Base-by-base conservation (phyloP, 1,284 basidiomycete species). In the Tetrapyrgos nigripes region DNA sequence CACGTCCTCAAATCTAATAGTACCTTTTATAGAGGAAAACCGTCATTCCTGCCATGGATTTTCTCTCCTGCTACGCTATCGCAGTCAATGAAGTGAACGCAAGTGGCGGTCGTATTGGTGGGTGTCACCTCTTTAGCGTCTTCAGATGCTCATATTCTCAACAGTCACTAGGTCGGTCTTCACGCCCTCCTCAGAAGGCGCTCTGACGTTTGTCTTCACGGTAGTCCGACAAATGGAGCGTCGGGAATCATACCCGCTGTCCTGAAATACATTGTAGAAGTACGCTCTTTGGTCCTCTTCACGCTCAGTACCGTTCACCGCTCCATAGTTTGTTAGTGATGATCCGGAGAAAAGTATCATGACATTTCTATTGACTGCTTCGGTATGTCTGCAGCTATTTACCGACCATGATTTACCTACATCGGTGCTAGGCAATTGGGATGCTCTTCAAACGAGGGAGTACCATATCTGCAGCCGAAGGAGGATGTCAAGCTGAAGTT, bases 361-460 rank as follows among this genome's bases (percentile, higher is more conserved):
- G 73, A 97, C 95, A 0, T 96, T 96, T 73, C 71, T 96, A 47
- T 77, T 96, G 55, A 95, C 93, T 3, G 92, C 94, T 48, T 81
- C 91, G 57, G 91, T 91, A 66, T 56, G 85, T 79, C 14, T 17
- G 37, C 4, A 17, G 45, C 14, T 40, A 26, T 47, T 37, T 44
- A 35, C 43, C 11, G 28, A 29, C 55, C 43, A 21, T 48, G 6
- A 27, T 51, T 59, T n/a, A 59, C 51, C 53, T n/a, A 28, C 23
- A 56, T 46, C 47, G 33, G 23, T 60, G 27, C 47, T 61, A 86
- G 95, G 91, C 96, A 1, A 79, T 98, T 55, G 96, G 96, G 4
- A 98, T 98, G 97, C 79, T 98, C 19, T 98, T 97, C 82, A 98
- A 98, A 73, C 86, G 96, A 55, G 96, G 96, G 23, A 96, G 95